Base-by-base conservation (phyloP, 768 basidiomycete species). In the Hericium alpestre region DNA sequence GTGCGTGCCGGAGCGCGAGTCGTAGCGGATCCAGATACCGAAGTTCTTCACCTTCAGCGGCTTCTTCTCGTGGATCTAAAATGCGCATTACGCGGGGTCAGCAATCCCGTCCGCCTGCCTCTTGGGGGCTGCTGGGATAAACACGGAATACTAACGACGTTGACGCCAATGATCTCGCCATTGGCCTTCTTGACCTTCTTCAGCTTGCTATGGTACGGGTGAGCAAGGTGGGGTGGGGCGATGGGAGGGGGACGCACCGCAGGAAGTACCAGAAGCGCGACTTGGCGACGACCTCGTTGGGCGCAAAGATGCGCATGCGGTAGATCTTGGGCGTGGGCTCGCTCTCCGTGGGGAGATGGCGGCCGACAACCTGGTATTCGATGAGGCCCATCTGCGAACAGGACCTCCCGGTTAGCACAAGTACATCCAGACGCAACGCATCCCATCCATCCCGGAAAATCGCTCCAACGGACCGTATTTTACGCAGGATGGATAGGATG, bases 231-330 rank as follows among this genome's bases (percentile, higher is more conserved):
- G n/a, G 3, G 12, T 25, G 20, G 53, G 20, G 48, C n/a, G 52
- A 16, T 13, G 10, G 20, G 27, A 7, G 48, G 8, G 37, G 23
- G 23, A 12, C 83, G 65, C 62, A 88, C 88, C 87, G 85, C 59
- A 99, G 79, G 84, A 95, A 99, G 78, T 97, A 97, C 95, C 96
- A 98, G 87, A 96, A 99, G 59, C 95, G 86, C 53, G 92, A 95
- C 79, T 99, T 98, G 66, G 96, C 95, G 67, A 99, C 93, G 64
- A 97, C 93, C 61, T 96, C 92, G 72, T 97, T 97, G 63, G 93
- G 92, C 63, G 96, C 93, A 71, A 98, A 99, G 69, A 98, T 96
- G 73, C 95, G 88, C 95, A 97, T 97, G 67, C 95, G 89, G 81
- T 90, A 97, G 74, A 98, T 94, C 83, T 98, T 97, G 60, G 96